Evolutionary conservation across 2,329 filamentous ascomycete genomes (phyloP), one percentile per base, ranked within the genome.

Genomic region (Sclerotinia nivalis): DNA sequence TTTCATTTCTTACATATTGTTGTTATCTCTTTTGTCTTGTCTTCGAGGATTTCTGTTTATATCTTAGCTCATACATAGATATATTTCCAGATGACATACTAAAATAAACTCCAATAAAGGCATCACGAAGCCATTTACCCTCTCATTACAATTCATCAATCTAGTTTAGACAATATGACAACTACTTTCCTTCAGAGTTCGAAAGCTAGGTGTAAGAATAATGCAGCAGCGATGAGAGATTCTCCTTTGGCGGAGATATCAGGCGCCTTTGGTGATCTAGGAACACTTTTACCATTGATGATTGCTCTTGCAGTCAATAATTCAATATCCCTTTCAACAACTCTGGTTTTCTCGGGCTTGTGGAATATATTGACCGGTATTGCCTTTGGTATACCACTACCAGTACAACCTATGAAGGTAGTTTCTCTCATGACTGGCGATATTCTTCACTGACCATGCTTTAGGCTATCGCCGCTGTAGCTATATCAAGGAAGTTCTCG

Each of bases 241-340:
- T 83, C 86, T 64, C 87, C 89, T 72, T 81, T 91, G 22, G 80
- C 91, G 62, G 95, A 98, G 82, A 88, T 98, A 67, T 97, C 95
- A 1, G 95, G 95, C 66, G 92, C 94, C 0, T 85, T 93, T 2
- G 95, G 95, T 72, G 95, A 97, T 78, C 85, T 97, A 55, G 95
- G 95, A 73, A 97, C 95, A 3, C 87, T 97, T 43, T 87, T 97
- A 15, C 95, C 94, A 61, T 88, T 97, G 69, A 92, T 96, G 84
- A 93, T 97, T 76, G 92, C 94, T 2, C 88, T 98, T 40, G 89
- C 93, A 0, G 82, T 92, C 40, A 91, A 92, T 73, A 84, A 86
- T 47, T 94, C 92, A 12, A 92, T 98, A 75, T 90, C 92, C 31
- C 86, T 98, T 1, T 88, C 92, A 37, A 89, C 90, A 61, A 97